A percentile compares a stretch with the other conserved stretches of the same genome.
These are phyloP conservation scores for Nevesoporus exiguus DNA, from an alignment of 768 basidiomycete species.

Conservation along the genomic window DNA sequence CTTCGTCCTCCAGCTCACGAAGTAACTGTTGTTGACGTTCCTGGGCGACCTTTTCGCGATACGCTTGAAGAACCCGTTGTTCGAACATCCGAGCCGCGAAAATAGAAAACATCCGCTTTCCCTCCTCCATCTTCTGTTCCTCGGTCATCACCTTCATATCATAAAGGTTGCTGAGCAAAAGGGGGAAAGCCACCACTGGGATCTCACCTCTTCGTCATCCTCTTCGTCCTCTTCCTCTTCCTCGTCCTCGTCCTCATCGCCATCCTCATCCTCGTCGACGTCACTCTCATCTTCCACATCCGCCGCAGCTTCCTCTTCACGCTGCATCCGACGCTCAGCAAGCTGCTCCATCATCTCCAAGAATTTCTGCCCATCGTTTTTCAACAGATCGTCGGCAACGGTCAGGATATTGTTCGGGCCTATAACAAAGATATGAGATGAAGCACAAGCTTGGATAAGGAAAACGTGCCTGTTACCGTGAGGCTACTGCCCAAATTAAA, in stretches of 20 bases:
- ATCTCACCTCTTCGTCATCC: not conserved
- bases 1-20: conserved; percentile 94
- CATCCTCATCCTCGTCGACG: conserved; percentile 57
- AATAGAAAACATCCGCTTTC: conserved; percentile 99
- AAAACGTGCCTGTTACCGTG: conserved; percentile 69
- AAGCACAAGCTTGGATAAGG: conserved; percentile 5
- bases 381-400: conserved; percentile 96
- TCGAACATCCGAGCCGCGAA: conserved; percentile 99
- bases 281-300: conserved; percentile 63
- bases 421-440: conserved; percentile 32
- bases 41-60: conserved; percentile 94
- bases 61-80: conserved; percentile 94
- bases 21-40: conserved; percentile 91
- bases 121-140: conserved; percentile 98
- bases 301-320: conserved; percentile 70
- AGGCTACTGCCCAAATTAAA: conserved; percentile 80
- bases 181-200: not conserved
- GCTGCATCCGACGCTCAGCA: conserved; percentile 88
- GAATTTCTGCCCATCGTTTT: conserved; percentile 99
- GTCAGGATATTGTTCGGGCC: conserved; percentile 94
- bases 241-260: conserved; percentile 60
- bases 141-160: conserved; percentile 72
- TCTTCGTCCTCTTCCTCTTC: conserved; percentile 60
- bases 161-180: conserved; percentile 11
- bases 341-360: conserved; percentile 99